A percentile compares a stretch with the other conserved stretches of the same genome.
phyloP scores from a whole-genome alignment of 2,329 filamentous ascomycete species.

The Colletotrichum sp. region DNA sequence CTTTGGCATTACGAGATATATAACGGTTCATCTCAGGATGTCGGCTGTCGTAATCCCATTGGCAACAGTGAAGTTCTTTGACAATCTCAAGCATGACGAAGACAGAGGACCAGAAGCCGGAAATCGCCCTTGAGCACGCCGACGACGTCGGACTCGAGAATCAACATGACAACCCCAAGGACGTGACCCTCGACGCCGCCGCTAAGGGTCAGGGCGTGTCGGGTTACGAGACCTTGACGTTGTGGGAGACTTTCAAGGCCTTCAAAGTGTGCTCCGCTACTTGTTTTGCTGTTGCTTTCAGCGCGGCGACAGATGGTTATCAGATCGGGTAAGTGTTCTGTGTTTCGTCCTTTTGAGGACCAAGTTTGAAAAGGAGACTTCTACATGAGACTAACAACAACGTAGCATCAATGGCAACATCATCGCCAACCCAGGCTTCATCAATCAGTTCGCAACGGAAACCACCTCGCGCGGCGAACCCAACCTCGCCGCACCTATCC shows the following conservation, averaged over 20 bases:
- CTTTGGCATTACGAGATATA: background rate
- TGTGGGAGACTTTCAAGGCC: constrained; percentile 29
- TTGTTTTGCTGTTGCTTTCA: constrained; percentile 30
- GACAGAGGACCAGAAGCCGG: background rate
- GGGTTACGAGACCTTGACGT: constrained; percentile 29
- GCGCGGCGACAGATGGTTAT: constrained; percentile 30
- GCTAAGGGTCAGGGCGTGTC: constrained; percentile 28
- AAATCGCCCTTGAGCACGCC: background rate
- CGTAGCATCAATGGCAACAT: constrained; percentile 39
- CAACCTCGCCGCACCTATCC: constrained; percentile 36
- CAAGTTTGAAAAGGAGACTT: background rate
- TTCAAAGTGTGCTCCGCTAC: constrained; percentile 28
- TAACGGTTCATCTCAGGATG: background rate
- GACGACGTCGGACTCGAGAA: background rate
- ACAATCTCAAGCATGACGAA: background rate
- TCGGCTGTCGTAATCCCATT: too few species aligned
- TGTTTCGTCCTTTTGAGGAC: background rate
- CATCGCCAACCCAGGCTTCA: constrained; percentile 42
- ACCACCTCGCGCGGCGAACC: constrained; percentile 28
- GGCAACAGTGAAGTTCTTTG: background rate
- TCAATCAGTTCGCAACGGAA: constrained; percentile 34
- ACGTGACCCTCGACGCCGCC: constrained; percentile 23
- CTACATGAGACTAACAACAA: background rate
- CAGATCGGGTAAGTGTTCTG: constrained; percentile 27
- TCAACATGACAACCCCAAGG: background rate